Base-by-base conservation (phyloP, 2,329 filamentous ascomycete genomes). In the Aspergillus sp. region DNA sequence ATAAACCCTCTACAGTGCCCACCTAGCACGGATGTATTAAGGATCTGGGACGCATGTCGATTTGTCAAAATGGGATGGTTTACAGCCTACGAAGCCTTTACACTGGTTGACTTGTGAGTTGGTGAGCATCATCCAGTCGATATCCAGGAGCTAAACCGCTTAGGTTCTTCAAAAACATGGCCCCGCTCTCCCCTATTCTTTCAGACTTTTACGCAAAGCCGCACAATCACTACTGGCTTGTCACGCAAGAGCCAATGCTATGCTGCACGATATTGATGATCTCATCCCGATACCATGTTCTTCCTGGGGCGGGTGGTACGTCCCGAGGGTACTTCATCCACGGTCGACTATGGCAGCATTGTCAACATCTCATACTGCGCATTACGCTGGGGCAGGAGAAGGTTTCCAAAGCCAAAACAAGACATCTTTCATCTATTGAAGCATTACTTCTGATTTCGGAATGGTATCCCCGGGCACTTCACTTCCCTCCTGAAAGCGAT, bases 51-150 rank as follows among this genome's bases (percentile, higher is more conserved):
- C n/a, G 70, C 73, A 0, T 81, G 78, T 62, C 77, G 81, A 1
- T 84, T 83, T 59, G 81, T 83, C 20, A 78, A 78, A 57, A 80
- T 82, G 77, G 82, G 82, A 0, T 84, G 81, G 81, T 80, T 84
- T 54, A 80, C 80, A 0, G 80, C 82, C 1, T 75, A 78, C 45
- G 82, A 85, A 63, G 82, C 81, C 9, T 72, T 84, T 4, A 77
- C 73, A 4, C 81, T 81, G 50, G 72, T 84, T 39, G 80, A 84
- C 56, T 61, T 81, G 71, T 78, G 58, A 59, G 75, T 68, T 22
- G 7, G 6, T 18, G 2, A 1, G 14, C 16, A 26, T 36, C 24
- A 20, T 18, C 24, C 6, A 2, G 5, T 26, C 11, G 2, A 24
- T 29, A 11, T 18, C 3, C 6, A 7, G 36, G 5, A 10, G 12